Evolutionary conservation across 2,329 filamentous ascomycete genomes (phyloP).

Genomic region (Ceratocystis huliohia): DNA sequence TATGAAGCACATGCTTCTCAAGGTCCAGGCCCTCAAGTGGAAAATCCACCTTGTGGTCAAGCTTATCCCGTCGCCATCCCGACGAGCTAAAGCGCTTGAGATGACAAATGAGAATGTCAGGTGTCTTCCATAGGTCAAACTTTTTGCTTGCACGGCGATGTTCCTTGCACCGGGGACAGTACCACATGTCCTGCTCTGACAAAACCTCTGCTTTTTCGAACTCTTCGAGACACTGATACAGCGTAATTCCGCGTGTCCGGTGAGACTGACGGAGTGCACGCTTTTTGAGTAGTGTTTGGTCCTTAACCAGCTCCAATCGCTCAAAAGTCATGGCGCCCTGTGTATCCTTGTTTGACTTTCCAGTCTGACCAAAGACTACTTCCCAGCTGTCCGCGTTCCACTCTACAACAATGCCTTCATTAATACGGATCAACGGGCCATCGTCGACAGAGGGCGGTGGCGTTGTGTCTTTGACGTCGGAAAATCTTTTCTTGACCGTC

Average conservation of each 20-base stretch:
- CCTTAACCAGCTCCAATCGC: conserved; percentile 40
- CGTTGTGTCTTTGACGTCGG: conserved; percentile 29
- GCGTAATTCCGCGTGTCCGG: conserved; percentile 52
- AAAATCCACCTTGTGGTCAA: conserved; percentile 84
- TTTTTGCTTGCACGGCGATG: conserved; percentile 88
- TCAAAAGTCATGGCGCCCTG: conserved; percentile 50
- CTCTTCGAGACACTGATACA: conserved; percentile 86
- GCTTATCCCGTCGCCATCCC: conserved; percentile 72
- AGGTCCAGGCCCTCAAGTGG: conserved; percentile 80
- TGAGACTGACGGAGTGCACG: conserved; percentile 50
- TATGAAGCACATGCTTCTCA: conserved; percentile 62
- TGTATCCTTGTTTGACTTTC: conserved; percentile 32
- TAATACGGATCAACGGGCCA: conserved; percentile 59
- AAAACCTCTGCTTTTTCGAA: conserved; percentile 89
- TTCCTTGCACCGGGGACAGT: conserved; percentile 90
- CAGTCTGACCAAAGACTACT: conserved; percentile 48
- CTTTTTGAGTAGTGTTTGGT: conserved; percentile 51
- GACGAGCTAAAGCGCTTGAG: conserved; percentile 89
- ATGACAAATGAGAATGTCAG: conserved; percentile 89
- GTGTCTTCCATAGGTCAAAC: conserved; percentile 91
- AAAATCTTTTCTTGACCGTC: conserved; percentile 28
- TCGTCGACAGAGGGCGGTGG: conserved; percentile 33
- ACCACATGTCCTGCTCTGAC: conserved; percentile 95
- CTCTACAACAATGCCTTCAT: conserved; percentile 77
- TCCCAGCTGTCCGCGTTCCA: conserved; percentile 64